Evolutionary conservation across 768 basidiomycete genomes (phyloP), one percentile per base, ranked within the genome.

Genomic region (Serpula lacrymans): DNA sequence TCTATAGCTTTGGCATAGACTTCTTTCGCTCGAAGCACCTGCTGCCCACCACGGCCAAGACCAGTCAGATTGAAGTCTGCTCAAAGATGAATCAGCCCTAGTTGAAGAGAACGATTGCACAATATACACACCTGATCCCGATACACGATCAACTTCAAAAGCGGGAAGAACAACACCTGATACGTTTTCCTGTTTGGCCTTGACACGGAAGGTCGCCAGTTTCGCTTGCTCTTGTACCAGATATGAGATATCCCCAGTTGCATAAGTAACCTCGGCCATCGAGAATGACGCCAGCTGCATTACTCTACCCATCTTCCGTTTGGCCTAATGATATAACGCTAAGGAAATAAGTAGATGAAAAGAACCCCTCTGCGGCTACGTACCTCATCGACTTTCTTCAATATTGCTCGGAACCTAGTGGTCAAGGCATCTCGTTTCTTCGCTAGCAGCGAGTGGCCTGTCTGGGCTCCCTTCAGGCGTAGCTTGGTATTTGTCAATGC

Each of bases 231-330:
- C 95, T 62, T 98, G 96, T 5, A 99, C 92, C 48, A 96, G 88
- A 66, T 98, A 99, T 33, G 90, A 81, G 57, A 99, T 98, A 59
- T 98, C 96, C 50, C 90, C 90, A 7, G 96, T 95, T 24, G 94
- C 82, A 68, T 98, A 99, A 14, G 94, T 95, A 49, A 99, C 96
- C 64, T 98, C 95, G 0, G 96, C 96, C 70, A 98, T 85, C 30
- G 94, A 96, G 74, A 99, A 96, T 29, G 96, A 98, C 18, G 96
- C 96, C 37, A 98, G 75, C 63, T 99, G 96, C 84, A 99, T 96
- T 18, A 98, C 94, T 44, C 89, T 77, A 22, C 96, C 96, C 96
- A 98, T 99, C 70, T 97, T 94, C 44, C 93, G 80, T 64, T 99
- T 99, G 8, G 96, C 95, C 94, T 98, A n/a, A 43, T 14, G 14